Conservation (phyloP, 2,329 filamentous ascomycete genomes). For the Diaporthe sp. region DNA sequence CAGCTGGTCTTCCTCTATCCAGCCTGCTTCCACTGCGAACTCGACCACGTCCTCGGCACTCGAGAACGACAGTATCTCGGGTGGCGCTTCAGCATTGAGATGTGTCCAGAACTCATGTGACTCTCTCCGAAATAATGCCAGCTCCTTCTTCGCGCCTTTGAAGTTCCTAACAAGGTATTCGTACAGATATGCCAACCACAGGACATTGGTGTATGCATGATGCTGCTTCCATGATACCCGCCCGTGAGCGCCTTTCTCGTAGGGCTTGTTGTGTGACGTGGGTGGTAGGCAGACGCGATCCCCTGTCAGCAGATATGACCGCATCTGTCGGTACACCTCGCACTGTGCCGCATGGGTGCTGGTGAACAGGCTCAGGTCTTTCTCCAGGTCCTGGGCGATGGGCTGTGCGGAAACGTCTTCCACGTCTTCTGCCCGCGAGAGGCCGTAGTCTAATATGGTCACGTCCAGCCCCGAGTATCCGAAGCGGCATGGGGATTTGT, state of each 20-base stretch:
- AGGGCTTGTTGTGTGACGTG: conserved; percentile 60
- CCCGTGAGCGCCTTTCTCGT: conserved; percentile 60
- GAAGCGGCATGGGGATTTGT: conserved; percentile 57
- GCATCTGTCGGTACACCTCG: conserved; percentile 73
- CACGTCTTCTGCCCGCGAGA: conserved; percentile 69
- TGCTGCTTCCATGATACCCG: conserved; percentile 68
- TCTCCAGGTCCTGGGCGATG: conserved; percentile 71
- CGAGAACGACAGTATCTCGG: conserved; percentile 63
- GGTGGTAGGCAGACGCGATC: conserved; percentile 65
- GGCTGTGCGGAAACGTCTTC: conserved; percentile 52
- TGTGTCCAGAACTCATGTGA: conserved; percentile 69
- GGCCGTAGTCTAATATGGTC: conserved; percentile 75
- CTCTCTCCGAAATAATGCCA: conserved; percentile 60
- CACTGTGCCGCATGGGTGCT: conserved; percentile 73
- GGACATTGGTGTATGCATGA: conserved; percentile 73
- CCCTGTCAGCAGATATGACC: conserved; percentile 67
- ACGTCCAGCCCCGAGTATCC: conserved; percentile 73
- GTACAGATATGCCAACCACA: conserved; percentile 76
- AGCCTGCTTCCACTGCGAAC: conserved; percentile 70
- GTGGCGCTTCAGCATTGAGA: conserved; percentile 64
- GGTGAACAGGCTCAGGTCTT: conserved; percentile 71
- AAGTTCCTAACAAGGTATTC: conserved; percentile 65
- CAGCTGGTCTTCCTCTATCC: conserved; percentile 68
- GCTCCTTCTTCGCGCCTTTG: conserved; percentile 59
- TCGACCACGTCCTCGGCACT: conserved; percentile 69